phyloP scores from a whole-genome alignment of 805 yeast species.

The Wickerhamiella spandovensis region DNA sequence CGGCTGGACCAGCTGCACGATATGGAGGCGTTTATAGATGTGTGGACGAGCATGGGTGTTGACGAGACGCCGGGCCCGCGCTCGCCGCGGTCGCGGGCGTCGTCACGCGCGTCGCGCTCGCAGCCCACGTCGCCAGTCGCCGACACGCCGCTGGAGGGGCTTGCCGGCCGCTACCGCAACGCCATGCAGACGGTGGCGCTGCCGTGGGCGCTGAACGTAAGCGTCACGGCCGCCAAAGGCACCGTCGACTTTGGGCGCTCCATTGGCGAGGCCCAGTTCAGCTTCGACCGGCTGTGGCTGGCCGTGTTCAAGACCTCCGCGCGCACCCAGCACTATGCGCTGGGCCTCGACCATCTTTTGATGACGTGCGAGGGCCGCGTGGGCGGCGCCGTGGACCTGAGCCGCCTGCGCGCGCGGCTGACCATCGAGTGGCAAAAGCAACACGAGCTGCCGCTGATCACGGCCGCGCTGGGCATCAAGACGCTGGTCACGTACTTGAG shows the following conservation, averaged over 20 bases:
- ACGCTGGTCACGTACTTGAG: conserved; percentile 47
- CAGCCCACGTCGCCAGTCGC: neutral
- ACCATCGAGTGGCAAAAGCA: conserved; percentile 57
- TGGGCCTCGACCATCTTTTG: conserved; percentile 41
- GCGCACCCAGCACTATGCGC: conserved; percentile 57
- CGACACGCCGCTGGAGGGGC: neutral
- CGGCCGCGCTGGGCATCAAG: conserved; percentile 43
- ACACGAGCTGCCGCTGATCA: conserved; percentile 52
- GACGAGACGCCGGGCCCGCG: neutral
- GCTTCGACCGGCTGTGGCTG: conserved; percentile 51
- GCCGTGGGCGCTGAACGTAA: conserved; percentile 59
- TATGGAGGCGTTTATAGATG: conserved; percentile 45
- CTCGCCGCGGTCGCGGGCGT: neutral
- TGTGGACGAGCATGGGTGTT: conserved; percentile 12
- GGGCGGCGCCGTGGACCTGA: conserved; percentile 49
- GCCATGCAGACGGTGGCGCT: conserved; percentile 51
- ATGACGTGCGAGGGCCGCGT: conserved; percentile 63
- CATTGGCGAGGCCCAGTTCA: conserved; percentile 49
- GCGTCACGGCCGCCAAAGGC: conserved; percentile 38
- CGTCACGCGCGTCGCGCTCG: neutral
- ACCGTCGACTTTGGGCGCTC: conserved; percentile 74
- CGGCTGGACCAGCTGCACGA: conserved; percentile 82
- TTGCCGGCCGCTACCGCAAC: conserved; percentile 31
- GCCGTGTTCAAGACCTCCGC: conserved; percentile 50
- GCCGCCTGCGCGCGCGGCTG: conserved; percentile 41